Conservation (phyloP, 2,329 filamentous ascomycete genomes). For the Fusarium algeriense region DNA sequence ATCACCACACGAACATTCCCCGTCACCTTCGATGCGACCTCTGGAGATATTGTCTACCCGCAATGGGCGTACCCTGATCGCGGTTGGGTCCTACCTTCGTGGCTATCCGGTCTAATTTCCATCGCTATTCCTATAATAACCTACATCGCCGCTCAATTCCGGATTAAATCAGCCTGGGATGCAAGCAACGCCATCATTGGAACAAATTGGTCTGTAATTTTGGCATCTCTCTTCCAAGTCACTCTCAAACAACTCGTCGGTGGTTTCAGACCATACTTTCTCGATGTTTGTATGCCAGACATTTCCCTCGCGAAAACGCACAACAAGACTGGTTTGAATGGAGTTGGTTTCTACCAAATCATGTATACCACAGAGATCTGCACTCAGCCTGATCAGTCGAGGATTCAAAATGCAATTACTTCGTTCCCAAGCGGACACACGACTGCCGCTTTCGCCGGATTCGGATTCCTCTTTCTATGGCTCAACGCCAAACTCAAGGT, state of each 20-base stretch:
- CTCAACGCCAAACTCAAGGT: constrained; percentile 80
- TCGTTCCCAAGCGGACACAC: constrained; percentile 78
- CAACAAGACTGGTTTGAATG: constrained; percentile 55
- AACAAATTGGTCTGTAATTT: constrained; percentile 69
- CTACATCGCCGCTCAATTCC: constrained; percentile 68
- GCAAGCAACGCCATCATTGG: constrained; percentile 73
- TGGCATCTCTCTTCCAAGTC: constrained; percentile 73
- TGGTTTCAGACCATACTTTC: constrained; percentile 73
- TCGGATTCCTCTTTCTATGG: constrained; percentile 74
- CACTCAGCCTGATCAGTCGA: constrained; percentile 63
- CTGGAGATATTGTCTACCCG: constrained; percentile 73
- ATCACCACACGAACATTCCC: constrained; percentile 71
- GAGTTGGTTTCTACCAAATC: constrained; percentile 66
- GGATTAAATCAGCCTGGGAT: constrained; percentile 69
- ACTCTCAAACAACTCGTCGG: constrained; percentile 75
- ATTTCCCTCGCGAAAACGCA: constrained; percentile 58
- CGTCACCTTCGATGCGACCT: constrained; percentile 63
- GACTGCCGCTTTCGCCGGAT: constrained; percentile 72
- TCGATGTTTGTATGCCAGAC: constrained; percentile 72
- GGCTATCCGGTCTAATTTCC: constrained; percentile 67
- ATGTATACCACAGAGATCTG: constrained; percentile 76
- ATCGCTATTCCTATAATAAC: constrained; percentile 68
- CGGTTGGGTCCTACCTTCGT: constrained; percentile 72
- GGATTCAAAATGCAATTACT: constrained; percentile 72
- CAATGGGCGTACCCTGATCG: constrained; percentile 74